These are phyloP conservation scores for Psidium friedrichsthalianum DNA, from an alignment of 345 rosid genomes.

Conservation along the genomic window DNA sequence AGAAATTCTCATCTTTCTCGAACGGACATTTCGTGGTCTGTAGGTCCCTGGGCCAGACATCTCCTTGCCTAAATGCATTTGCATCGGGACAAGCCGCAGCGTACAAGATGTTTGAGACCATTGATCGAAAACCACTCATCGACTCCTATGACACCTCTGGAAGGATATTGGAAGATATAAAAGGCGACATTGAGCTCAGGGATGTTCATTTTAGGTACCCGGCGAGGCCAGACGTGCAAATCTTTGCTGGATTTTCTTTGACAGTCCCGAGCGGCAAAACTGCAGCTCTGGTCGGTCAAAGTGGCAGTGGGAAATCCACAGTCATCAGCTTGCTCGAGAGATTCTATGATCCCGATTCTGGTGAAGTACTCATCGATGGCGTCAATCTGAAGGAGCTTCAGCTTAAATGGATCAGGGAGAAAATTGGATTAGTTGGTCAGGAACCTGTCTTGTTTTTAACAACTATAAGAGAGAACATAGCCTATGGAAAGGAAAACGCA, in stretches of 20 bases:
- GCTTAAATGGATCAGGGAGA: constrained; percentile 45
- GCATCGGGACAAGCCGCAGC: constrained; percentile 69
- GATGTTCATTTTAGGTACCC: constrained; percentile 58
- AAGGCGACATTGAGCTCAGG: constrained; percentile 46
- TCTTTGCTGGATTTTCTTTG: constrained; percentile 50
- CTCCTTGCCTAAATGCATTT: constrained; percentile 51
- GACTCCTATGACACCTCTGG: constrained; percentile 43
- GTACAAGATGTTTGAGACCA: constrained; percentile 62
- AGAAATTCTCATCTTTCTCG: neutral
- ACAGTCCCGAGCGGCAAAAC: constrained; percentile 38
- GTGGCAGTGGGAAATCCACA: constrained; percentile 79
- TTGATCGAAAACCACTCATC: constrained; percentile 35
- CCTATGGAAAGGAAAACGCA: constrained; percentile 55
- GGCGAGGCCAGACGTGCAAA: constrained; percentile 58
- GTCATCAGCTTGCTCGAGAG: constrained; percentile 56
- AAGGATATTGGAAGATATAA: constrained; percentile 23
- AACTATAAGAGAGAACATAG: constrained; percentile 45
- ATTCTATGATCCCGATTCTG: constrained; percentile 63
- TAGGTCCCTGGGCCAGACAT: constrained; percentile 59
- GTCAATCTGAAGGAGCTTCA: constrained; percentile 37
- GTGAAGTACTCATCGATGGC: constrained; percentile 51
- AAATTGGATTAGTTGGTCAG: constrained; percentile 59
- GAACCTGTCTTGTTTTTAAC: constrained; percentile 56
- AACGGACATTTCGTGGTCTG: neutral
- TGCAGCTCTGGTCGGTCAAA: constrained; percentile 57